Conservation (phyloP, 75 land plant species). For the Pinus tabuliformis region DNA sequence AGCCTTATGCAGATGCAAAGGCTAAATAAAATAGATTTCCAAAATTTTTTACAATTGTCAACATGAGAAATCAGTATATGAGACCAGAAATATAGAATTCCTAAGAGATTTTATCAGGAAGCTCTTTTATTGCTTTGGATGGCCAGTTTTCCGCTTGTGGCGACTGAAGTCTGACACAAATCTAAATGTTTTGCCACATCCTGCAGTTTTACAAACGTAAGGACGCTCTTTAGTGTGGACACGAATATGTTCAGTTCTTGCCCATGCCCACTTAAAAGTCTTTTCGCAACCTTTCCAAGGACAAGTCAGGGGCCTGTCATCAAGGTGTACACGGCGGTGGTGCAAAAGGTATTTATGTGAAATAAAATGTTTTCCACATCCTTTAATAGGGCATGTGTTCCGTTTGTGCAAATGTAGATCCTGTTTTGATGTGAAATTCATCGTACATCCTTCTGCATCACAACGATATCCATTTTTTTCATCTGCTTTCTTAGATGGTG, state of each 20-base stretch:
- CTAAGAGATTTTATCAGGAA: not conserved
- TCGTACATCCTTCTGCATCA: constrained; percentile 86
- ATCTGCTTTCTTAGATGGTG: constrained; percentile 12
- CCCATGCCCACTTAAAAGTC: constrained; percentile 99
- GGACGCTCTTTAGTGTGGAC: constrained; percentile 98
- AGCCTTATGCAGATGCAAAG: too few species aligned
- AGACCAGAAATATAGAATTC: not conserved
- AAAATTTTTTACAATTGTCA: not conserved
- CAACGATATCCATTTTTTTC: constrained; percentile 49
- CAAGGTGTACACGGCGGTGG: constrained; percentile 87
- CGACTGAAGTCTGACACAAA: constrained; percentile 99
- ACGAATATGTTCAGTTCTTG: constrained; percentile 94
- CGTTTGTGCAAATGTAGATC: constrained; percentile 73
- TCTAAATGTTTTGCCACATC: constrained; percentile 92
- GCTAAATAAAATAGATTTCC: constrained; percentile 3
- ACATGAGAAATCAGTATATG: not conserved
- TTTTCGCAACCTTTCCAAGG: constrained; percentile 97
- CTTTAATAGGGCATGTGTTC: constrained; percentile 82
- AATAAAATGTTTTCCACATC: constrained; percentile 89
- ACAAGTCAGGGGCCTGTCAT: constrained; percentile 96
- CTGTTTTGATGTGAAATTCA: constrained; percentile 75
- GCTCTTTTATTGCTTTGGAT: constrained; percentile 40
- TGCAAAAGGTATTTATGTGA: constrained; percentile 95
- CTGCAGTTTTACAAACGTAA: constrained; percentile 73
- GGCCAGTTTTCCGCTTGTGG: constrained; percentile 98